These are phyloP conservation scores for Monoraphidium neglectum DNA, from an alignment of 139 green algal genomes.

Conservation along the genomic window DNA sequence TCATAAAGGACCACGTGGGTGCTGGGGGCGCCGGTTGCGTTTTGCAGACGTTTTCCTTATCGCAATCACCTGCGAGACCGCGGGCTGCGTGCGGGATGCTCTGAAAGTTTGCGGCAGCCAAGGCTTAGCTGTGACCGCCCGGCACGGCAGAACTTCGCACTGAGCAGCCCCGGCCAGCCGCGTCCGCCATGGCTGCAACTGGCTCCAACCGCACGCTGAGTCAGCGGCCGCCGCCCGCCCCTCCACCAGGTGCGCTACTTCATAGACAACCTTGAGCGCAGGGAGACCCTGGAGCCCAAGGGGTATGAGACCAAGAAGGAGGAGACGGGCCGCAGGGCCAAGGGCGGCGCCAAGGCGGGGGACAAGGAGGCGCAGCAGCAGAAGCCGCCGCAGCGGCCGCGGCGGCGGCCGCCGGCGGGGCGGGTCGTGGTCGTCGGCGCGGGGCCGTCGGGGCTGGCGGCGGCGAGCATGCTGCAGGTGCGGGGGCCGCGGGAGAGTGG, in stretches of 20 bases:
- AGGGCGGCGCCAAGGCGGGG: not conserved
- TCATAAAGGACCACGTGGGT: constrained; percentile 58
- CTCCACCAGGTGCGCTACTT: constrained; percentile 38
- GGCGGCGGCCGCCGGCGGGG: not conserved
- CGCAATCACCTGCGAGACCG: no score
- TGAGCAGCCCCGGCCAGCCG: no score
- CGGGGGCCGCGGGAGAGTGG: not conserved
- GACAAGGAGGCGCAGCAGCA: not conserved
- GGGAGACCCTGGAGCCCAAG: constrained; percentile 29
- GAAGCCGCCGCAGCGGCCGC: not conserved
- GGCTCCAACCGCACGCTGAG: no score
- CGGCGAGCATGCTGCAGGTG: constrained; percentile 73
- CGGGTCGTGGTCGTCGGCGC: constrained; percentile 79
- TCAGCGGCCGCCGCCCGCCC: no score
- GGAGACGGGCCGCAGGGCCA: no score
- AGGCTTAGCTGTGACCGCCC: no score
- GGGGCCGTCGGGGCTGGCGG: constrained; percentile 77
- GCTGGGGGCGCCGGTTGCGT: no score
- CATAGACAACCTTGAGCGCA: constrained; percentile 35
- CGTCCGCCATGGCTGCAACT: no score
- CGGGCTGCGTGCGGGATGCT: no score
- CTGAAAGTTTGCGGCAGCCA: no score
- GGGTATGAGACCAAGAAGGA: constrained; percentile 8
- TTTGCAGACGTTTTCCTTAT: no score
- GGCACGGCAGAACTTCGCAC: no score